Conservation (phyloP, 306 rosid species). For the Malus orientalis region DNA sequence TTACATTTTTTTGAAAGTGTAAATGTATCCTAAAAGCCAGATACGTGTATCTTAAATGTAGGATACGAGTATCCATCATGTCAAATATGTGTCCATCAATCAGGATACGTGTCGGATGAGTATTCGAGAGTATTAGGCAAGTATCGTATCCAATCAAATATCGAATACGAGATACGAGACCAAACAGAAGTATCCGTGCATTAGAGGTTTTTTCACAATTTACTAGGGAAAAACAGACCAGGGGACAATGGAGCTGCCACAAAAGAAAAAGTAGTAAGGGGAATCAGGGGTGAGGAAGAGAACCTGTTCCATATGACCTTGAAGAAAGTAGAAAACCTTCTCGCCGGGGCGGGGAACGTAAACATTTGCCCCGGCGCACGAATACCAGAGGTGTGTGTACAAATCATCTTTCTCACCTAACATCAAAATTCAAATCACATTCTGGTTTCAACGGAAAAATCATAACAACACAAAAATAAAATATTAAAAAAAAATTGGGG, state of each 20-base stretch:
- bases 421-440: not conserved
- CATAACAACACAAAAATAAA: not conserved
- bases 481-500: not conserved
- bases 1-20: no score
- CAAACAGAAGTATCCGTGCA: no score
- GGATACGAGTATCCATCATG: no score
- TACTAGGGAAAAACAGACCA: not conserved
- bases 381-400: slow-evolving; percentile 34
- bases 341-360: slow-evolving; percentile 46
- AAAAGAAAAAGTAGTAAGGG: not conserved
- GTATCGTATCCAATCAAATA: no score
- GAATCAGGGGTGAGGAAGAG: not conserved
- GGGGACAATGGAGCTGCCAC: not conserved
- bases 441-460: not conserved
- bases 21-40: no score
- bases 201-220: not conserved
- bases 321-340: slow-evolving; percentile 48
- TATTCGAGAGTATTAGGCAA: no score
- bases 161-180: no score
- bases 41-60: no score
- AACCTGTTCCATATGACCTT: slow-evolving; percentile 80
- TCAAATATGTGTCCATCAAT: no score
- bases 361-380: slow-evolving; percentile 42
- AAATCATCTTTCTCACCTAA: slow-evolving; percentile 26
- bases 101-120: no score